Base-by-base conservation (phyloP, 2,329 filamentous ascomycete genomes). In the Exserohilum turcica region DNA sequence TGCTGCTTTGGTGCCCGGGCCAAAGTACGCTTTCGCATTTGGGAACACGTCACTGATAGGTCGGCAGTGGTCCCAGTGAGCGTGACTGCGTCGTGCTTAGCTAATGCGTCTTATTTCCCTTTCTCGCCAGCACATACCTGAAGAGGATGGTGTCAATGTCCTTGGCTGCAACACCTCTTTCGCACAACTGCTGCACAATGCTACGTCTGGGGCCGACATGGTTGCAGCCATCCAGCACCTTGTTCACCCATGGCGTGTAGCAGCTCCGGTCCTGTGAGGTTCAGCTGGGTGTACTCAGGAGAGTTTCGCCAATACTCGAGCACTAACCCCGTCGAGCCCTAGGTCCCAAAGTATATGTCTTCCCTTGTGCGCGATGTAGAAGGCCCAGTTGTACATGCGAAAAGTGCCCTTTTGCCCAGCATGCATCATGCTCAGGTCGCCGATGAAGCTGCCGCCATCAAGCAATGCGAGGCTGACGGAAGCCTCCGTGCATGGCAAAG, bases 371-470 rank as follows among this genome's bases (percentile, higher is more conserved):
- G 52, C 53, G 16, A 73, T 62, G 48, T 67, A 62, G 35, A 73
- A 73, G 1, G 69, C 68, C 69, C 70, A 73, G 42, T 73, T 68
- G 47, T 73, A 73, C 69, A 72, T 72, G 28, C 70, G 66, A 57
- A 67, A 71, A 13, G 56, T 66, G 16, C 59, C 63, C 31, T 56
- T 64, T 27, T 37, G 47, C 8, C 63, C 66, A n/a, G 65, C 64
- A 60, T 73, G 70, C 39, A 73, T 45, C 32, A 61, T 65, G 32
- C 55, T 53, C 15, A 63, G 21, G 16, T 72, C 67, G 4, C 57
- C 70, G 5, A 70, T 56, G 40, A 73, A 72, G 33, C 70, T 73
- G 6, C 70, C 70, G 7, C 70, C 70, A 62, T 73, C 70, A 19
- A 73, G 60, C 6, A 73, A 51, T 2, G 61, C 63, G 6, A 73